Evolutionary conservation across 164 flowering plant genomes (phyloP).

Genomic region (Magnolia sinica): DNA sequence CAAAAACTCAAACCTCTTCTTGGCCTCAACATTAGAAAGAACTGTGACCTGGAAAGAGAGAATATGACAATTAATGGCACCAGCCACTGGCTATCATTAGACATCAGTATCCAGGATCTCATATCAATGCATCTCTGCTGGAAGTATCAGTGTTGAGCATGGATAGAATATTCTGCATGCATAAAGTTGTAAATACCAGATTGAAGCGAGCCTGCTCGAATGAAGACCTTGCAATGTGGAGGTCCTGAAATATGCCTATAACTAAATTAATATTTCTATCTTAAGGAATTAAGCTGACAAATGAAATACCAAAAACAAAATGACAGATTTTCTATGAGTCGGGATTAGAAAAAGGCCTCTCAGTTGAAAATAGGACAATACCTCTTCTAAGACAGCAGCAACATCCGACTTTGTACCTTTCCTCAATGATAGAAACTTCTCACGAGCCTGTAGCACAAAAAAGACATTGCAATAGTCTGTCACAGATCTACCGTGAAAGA

Average conservation of each 20-base stretch:
- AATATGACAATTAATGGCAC: background rate
- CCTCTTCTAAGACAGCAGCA: conserved; percentile 58
- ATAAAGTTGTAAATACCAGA: conserved; percentile 47
- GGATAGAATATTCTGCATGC: background rate
- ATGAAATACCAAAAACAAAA: conserved; percentile 10
- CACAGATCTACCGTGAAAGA: background rate
- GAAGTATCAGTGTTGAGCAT: conserved; percentile 1
- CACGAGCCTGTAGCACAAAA: conserved; percentile 52
- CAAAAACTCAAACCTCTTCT: conserved; percentile 92
- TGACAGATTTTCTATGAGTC: conserved; percentile 6
- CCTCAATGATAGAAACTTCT: conserved; percentile 58
- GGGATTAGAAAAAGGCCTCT: background rate
- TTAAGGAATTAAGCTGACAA: conserved; percentile 13
- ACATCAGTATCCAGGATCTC: background rate
- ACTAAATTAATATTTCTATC: conserved; percentile 33
- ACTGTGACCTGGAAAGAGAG: conserved; percentile 59
- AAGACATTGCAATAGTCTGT: background rate
- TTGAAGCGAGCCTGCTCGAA: conserved; percentile 98
- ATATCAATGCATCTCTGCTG: background rate
- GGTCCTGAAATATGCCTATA: conserved; percentile 72
- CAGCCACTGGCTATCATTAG: background rate
- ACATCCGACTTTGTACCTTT: conserved; percentile 60
- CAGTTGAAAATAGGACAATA: conserved; percentile 20
- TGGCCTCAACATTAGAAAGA: conserved; percentile 87
- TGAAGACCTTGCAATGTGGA: conserved; percentile 74